A percentile compares a stretch with the other conserved stretches of the same genome.
phyloP scores from a whole-genome alignment of 108 stramenopile genomes.

The Cylindrotheca closterium region DNA sequence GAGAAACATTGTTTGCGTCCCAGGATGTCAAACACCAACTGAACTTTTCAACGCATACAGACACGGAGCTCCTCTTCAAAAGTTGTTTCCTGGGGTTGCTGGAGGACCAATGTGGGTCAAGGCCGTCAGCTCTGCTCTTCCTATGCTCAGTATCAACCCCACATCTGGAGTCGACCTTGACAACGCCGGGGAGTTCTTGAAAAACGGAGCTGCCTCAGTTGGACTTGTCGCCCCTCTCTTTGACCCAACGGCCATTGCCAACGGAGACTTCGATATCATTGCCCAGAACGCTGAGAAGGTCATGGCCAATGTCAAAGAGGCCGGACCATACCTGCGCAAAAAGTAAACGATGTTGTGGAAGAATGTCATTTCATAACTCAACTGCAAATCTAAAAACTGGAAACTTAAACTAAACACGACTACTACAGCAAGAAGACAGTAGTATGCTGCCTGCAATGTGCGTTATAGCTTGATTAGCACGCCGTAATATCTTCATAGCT shows the following conservation, averaged over 20 bases:
- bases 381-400: slow-evolving; percentile 7
- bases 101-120: slow-evolving; percentile 84
- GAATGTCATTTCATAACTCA: not conserved
- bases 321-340: slow-evolving; percentile 75
- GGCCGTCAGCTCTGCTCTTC: slow-evolving; percentile 76
- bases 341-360: slow-evolving; percentile 30
- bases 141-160: slow-evolving; percentile 81
- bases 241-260: slow-evolving; percentile 68
- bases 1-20: slow-evolving; percentile 76
- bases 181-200: slow-evolving; percentile 78
- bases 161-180: slow-evolving; percentile 83
- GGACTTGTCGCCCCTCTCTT: slow-evolving; percentile 87
- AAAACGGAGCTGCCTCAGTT: slow-evolving; percentile 73
- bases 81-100: slow-evolving; percentile 86
- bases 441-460: too few relatives aligned
- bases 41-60: slow-evolving; percentile 73
- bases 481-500: too few relatives aligned
- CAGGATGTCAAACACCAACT: slow-evolving; percentile 88
- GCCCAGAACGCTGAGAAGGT: slow-evolving; percentile 81
- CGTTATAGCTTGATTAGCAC: too few relatives aligned
- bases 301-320: slow-evolving; percentile 75
- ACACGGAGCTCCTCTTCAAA: slow-evolving; percentile 80
- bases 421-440: too few relatives aligned
- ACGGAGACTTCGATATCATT: slow-evolving; percentile 75
- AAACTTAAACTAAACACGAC: too few relatives aligned